Evolutionary conservation across 2,329 filamentous ascomycete genomes (phyloP).

Genomic region (Clonostachys rosea): DNA sequence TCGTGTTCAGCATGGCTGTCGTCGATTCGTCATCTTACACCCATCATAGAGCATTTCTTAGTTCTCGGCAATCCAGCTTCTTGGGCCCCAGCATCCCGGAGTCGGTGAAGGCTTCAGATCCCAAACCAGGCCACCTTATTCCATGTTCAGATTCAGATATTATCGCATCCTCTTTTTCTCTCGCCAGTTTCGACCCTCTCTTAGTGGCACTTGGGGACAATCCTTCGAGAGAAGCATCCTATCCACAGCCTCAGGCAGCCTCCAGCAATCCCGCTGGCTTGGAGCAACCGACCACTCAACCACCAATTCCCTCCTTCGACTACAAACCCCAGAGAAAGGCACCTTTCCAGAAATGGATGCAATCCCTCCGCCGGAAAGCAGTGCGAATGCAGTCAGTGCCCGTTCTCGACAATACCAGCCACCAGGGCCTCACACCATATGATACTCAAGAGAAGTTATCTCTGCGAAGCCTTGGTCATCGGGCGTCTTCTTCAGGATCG

Average conservation of each 20-base stretch:
- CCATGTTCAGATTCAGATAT: no score
- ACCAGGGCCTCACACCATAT: not conserved
- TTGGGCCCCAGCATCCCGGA: conserved; percentile 13
- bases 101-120: not conserved
- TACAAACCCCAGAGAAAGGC: conserved; percentile 7
- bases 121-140: no score
- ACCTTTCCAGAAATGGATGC: conserved; percentile 72
- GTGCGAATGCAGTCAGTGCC: conserved; percentile 14
- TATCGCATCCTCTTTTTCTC: no score
- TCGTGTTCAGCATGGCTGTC: conserved; percentile 22
- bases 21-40: conserved; percentile 21
- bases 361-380: conserved; percentile 57
- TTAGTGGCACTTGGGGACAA: no score
- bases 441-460: not conserved
- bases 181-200: no score
- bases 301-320: not conserved
- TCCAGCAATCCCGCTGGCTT: not conserved
- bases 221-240: no score
- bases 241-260: no score
- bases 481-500: conserved; percentile 60
- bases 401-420: not conserved
- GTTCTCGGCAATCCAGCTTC: conserved; percentile 30
- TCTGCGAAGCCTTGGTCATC: not conserved
- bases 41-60: conserved; percentile 29
- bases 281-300: conserved; percentile 1